These are phyloP conservation scores for Borealophlyctis nickersoniae DNA, from an alignment of 192 early-diverging fungal species.

Conservation along the genomic window DNA sequence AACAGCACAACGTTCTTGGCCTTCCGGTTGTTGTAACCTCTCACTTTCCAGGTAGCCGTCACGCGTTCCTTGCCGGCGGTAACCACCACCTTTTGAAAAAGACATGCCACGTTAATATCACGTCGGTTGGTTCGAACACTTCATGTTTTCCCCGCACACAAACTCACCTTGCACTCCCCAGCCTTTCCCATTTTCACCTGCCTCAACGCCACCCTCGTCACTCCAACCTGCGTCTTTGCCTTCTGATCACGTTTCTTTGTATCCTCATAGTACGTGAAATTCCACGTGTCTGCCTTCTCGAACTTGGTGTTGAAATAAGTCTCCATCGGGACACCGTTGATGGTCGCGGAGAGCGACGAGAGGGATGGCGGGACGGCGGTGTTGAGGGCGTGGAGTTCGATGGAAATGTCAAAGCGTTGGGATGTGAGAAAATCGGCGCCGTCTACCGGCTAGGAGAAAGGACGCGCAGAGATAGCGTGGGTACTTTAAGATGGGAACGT, in stretches of 20 bases:
- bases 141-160: too few species aligned
- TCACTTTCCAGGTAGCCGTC: constrained; percentile 45
- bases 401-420: constrained; percentile 56
- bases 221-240: constrained; percentile 42
- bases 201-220: constrained; percentile 26
- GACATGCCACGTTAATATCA: too few species aligned
- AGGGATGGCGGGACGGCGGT: constrained; percentile 2
- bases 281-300: constrained; percentile 52
- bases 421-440: constrained; percentile 57
- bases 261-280: constrained; percentile 48
- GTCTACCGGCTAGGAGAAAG: constrained; percentile 23
- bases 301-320: constrained; percentile 42
- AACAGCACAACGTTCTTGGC: constrained; percentile 65
- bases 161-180: constrained; percentile 5
- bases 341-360: constrained; percentile 44
- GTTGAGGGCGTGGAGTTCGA: constrained; percentile 57
- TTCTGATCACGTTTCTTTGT: constrained; percentile 31
- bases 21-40: constrained; percentile 43
- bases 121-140: too few species aligned
- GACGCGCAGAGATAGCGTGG: too few species aligned
- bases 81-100: too few species aligned
- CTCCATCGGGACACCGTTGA: constrained; percentile 37
- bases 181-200: neutral
- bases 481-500: too few species aligned
- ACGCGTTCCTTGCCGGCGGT: constrained; percentile 47